Evolutionary conservation across 2,329 filamentous ascomycete species (phyloP), one percentile per base, ranked within the genome.

Genomic region (Aspergillus terreus): DNA sequence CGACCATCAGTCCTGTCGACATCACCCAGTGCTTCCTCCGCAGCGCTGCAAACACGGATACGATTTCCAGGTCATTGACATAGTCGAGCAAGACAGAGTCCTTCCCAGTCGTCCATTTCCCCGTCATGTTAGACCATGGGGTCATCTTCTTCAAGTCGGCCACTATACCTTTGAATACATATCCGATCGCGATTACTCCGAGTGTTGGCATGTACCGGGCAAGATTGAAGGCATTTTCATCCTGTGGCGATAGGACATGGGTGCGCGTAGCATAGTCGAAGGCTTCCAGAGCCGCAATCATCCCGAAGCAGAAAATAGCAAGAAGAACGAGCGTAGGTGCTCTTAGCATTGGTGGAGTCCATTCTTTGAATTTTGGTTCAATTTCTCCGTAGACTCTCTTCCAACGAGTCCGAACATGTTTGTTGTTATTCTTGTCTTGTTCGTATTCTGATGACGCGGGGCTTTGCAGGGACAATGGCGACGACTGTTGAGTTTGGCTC

Each of bases 121-220:
- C 47, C 12, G 36, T 50, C 47, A 50, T 50, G 32, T 45, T 50
- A 6, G 47, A 32, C 47, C 47, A 50, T 7, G 47, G 47, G n/a
- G 47, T 50, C 30, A 50, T 10, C 32, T 50, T 50, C 23, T 50
- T 50, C 43, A 44, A 19, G 19, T 44, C 43, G 12, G 43, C 11
- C 2, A 21, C 43, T 12, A 44, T 32, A 11, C 43, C 43, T 14
- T 44, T 44, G 43, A 44, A 30, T 14, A 44, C 23, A 32, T 44
- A 44, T 32, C 43, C 43, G 12, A 44, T 27, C 43, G 12, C 43
- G 2, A 44, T 44, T 1, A 44, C 27, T 14, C 23, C 43, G 5
- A 44, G 14, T 10, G 43, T 44, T 17, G 43, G 43, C 43, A 44
- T 14, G 27, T 44, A 44, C 7, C 43, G 21, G 4, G 19, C 27